These are phyloP conservation scores for Russula abietina DNA, from an alignment of 768 basidiomycete genomes.

Conservation along the genomic window DNA sequence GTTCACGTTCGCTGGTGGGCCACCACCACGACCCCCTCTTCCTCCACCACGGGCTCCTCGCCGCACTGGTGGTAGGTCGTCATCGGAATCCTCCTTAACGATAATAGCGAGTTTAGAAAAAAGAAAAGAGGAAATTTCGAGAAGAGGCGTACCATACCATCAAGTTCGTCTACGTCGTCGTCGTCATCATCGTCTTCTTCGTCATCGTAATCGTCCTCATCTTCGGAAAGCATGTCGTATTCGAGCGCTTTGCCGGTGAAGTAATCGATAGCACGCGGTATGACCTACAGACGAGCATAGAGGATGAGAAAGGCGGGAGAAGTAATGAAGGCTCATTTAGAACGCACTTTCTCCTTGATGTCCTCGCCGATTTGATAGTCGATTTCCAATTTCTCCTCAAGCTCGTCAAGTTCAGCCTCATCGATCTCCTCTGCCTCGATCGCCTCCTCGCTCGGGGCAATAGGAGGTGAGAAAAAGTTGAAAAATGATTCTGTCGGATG, in stretches of 20 bases:
- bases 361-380: conserved; percentile 99
- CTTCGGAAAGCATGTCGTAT: conserved; percentile 50
- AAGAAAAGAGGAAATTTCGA: not conserved
- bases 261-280: conserved; percentile 93
- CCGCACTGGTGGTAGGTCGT: conserved; percentile 55
- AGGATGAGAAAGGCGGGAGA: not conserved
- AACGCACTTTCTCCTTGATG: conserved; percentile 86
- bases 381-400: conserved; percentile 89
- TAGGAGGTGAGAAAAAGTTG: conserved; percentile 92
- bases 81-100: conserved; percentile 55
- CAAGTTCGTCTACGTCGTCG: conserved; percentile 36
- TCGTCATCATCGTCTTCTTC: conserved; percentile 56
- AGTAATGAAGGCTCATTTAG: not conserved
- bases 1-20: conserved; percentile 47
- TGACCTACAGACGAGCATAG: conserved; percentile 48
- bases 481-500: conserved; percentile 94
- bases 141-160: conserved; percentile 35
- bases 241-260: conserved; percentile 96
- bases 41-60: conserved; percentile 37
- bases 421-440: conserved; percentile 69
- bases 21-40: conserved; percentile 25
- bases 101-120: conserved; percentile 19
- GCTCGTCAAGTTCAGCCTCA: conserved; percentile 79
- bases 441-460: conserved; percentile 60
- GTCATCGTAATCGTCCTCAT: conserved; percentile 42